Conservation (phyloP, 768 basidiomycete species). For the Trametes elegans region DNA sequence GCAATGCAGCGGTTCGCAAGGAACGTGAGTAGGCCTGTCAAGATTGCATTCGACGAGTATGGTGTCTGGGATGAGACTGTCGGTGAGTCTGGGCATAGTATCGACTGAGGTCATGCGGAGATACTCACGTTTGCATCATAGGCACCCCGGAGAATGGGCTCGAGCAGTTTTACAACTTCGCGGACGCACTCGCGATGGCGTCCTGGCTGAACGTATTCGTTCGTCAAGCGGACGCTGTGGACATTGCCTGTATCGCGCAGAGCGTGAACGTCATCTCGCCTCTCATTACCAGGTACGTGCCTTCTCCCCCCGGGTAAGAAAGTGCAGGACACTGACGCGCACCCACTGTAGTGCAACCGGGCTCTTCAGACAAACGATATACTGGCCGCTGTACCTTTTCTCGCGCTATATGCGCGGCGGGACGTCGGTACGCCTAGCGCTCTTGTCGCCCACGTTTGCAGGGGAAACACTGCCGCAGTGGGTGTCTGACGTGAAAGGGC, state of each 20-base stretch:
- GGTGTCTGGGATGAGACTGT: conserved; percentile 29
- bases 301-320: background rate
- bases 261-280: conserved; percentile 50
- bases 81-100: conserved; percentile 6
- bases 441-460: conserved; percentile 36
- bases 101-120: background rate
- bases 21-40: conserved; percentile 22
- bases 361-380: conserved; percentile 46
- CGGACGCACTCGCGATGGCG: conserved; percentile 43
- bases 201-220: conserved; percentile 63
- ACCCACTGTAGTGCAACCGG: conserved; percentile 34
- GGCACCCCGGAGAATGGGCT: conserved; percentile 24
- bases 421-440: conserved; percentile 38
- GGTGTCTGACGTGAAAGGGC: conserved; percentile 40
- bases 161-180: conserved; percentile 25
- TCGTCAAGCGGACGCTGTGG: conserved; percentile 55
- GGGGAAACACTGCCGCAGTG: conserved; percentile 53
- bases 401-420: conserved; percentile 56
- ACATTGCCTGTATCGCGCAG: conserved; percentile 63
- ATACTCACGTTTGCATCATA: background rate
- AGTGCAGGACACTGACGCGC: conserved; percentile 27
- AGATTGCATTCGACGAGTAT: conserved; percentile 27
- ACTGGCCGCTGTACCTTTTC: conserved; percentile 52
- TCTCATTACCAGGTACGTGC: conserved; percentile 29
- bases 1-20: conserved; percentile 18